Evolutionary conservation across 768 basidiomycete genomes (phyloP), one percentile per base, ranked within the genome.

Genomic region (Podaxis pistillaris): DNA sequence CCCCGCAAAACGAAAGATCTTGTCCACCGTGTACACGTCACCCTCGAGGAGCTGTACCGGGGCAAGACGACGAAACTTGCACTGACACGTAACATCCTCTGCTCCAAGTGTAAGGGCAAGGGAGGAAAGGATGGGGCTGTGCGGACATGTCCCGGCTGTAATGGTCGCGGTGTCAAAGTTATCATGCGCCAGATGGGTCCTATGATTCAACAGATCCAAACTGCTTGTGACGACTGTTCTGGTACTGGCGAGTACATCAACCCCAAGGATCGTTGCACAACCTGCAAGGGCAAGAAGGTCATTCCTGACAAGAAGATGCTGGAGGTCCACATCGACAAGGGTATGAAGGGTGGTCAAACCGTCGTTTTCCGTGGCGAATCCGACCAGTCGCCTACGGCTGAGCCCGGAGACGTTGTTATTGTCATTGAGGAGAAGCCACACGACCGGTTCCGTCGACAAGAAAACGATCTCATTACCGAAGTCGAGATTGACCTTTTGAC

Each of bases 121-220:
- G 97, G 97, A 53, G 97, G 97, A 60, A 98, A 98, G 77, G 96
- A 97, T 17, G 97, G 96, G 60, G 92, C 97, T 56, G 94, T 97
- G 65, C 86, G 88, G 72, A 70, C 81, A 28, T 99, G 97, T 77
- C 66, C 73, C 47, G 70, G 79, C 13, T 99, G 97, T 79, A 83
- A 79, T 70, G 97, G 97, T 61, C 93, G 94, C 66, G 97, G 97
- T 69, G 78, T 96, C 80, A 92, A 89, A 73, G 76, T 98, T 71
- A 93, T 90, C 56, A 79, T 98, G 64, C 91, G 97, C 64, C 97
- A 98, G 75, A 92, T 99, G 87, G 97, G 97, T 28, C 97, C 97
- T 4, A 99, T 99, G 97, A 93, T 99, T 69, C 97, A 99, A 76
- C 96, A 99, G 78, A 93, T 98, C 68, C 97, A 98, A 74, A 92